Base-by-base conservation (phyloP, 2,329 filamentous ascomycete genomes). In the Penicillium oxalicum region DNA sequence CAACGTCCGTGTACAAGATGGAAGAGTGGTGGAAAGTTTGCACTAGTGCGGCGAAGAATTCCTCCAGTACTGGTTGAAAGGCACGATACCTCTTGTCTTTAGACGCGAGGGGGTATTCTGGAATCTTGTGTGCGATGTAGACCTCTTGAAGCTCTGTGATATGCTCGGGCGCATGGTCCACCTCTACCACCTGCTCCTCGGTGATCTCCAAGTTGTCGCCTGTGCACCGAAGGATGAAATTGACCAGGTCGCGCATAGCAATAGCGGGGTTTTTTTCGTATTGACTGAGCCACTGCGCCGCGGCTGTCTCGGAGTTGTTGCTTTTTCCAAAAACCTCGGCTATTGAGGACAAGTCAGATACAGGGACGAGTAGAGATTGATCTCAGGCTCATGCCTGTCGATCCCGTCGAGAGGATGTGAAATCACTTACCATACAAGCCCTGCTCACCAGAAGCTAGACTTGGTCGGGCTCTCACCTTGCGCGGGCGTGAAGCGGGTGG, bases 91-190 rank as follows among this genome's bases (percentile, higher is more conserved):
- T 83, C 67, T 87, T 91, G 35, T 84, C 79, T 70, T 84, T 91
- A 12, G 89, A 87, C 50, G 95, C 87, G 39, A 98, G 79, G 35
- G 93, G 93, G 62, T 98, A 98, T 42, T 97, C 93, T 29, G 87
- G 86, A 43, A 91, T 85, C 65, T 87, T 82, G 77, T 86, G 80
- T 75, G 84, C 82, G 68, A 93, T 86, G 64, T 91, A 95, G 53
- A 91, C 83, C 53, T 87, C 84, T 68, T 96, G 88, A n/a, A 98
- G 76, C 60, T 97, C 91, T 24, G 79, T 77, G 40, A 98, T 74
- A 62, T 83, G 84, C 62, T 83, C 84, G 13, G 87, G 82, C 41
- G 86, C 88, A 62, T 93, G 90, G 65, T 98, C 93, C 6, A 89
- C 83, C 65, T 98, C 91, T 56, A 85, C 83, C 55, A 96, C 88